phyloP scores from a whole-genome alignment of 2,329 filamentous ascomycete species.

The Arthrobotrys musiformis region DNA sequence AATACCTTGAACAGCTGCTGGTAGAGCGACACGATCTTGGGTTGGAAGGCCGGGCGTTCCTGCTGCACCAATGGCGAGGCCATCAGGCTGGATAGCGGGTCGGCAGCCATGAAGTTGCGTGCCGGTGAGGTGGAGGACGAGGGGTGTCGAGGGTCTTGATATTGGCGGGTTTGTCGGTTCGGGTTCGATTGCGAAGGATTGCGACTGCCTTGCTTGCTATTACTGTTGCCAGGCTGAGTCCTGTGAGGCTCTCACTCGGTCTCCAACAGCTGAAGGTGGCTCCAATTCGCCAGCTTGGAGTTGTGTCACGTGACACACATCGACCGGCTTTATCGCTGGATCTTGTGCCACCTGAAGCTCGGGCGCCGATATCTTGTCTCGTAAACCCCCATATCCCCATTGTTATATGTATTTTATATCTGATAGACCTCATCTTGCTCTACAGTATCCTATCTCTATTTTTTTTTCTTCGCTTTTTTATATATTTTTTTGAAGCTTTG shows the following conservation, averaged over 20 bases:
- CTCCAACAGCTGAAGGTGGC: slow-evolving; percentile 15
- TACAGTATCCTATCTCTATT: no score
- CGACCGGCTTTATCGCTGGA: no score
- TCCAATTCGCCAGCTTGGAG: slow-evolving; percentile 34
- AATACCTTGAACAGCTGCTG: slow-evolving; percentile 80
- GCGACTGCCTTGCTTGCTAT: slow-evolving; percentile 1
- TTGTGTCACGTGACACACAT: slow-evolving; percentile 35
- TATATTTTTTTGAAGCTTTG: no score
- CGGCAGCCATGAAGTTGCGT: slow-evolving; percentile 45
- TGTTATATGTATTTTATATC: no score
- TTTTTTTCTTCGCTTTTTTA: neutral
- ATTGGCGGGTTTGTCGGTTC: slow-evolving; percentile 1
- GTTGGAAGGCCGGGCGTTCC: slow-evolving; percentile 89
- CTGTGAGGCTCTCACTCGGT: neutral
- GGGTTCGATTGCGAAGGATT: neutral
- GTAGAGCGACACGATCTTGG: slow-evolving; percentile 92
- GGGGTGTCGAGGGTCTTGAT: slow-evolving; percentile 22
- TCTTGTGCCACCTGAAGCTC: no score
- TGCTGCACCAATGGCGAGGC: slow-evolving; percentile 92
- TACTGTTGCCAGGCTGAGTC: neutral
- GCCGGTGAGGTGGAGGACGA: no score
- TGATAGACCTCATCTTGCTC: no score
- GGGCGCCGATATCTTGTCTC: no score
- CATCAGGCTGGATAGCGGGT: slow-evolving; percentile 33
- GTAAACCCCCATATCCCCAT: no score